Percentiles rank a stretch among this genome's conserved stretches.
Conservation (phyloP, 1,284 basidiomycete genomes). For the Dichomitus squalens region DNA sequence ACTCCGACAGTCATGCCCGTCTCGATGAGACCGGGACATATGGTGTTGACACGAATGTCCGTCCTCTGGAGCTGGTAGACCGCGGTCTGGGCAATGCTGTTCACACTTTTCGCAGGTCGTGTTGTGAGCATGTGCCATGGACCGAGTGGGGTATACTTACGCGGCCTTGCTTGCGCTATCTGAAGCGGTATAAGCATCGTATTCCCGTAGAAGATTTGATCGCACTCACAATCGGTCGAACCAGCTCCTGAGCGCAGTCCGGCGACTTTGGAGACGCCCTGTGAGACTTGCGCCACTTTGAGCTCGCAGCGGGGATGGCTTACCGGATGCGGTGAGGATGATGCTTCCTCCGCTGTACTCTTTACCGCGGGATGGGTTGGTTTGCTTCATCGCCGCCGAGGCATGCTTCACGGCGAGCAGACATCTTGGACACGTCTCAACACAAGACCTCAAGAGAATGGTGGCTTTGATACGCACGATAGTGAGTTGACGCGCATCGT, state of each 20-base stretch:
- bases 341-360: constrained; percentile 78
- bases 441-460: constrained; percentile 5
- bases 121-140: background rate
- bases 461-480: constrained; percentile 55
- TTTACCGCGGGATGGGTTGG: constrained; percentile 68
- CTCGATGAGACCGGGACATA: constrained; percentile 92
- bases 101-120: constrained; percentile 54
- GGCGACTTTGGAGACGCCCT: constrained; percentile 58
- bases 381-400: constrained; percentile 77
- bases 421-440: constrained; percentile 52
- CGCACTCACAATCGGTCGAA: constrained; percentile 74
- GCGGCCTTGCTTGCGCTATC: constrained; percentile 92
- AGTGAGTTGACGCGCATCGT: constrained; percentile 82
- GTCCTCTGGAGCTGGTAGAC: constrained; percentile 82
- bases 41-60: constrained; percentile 87
- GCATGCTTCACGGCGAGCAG: constrained; percentile 92
- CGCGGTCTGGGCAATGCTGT: constrained; percentile 82
- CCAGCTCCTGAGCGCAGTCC: constrained; percentile 88
- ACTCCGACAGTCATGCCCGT: constrained; percentile 81
- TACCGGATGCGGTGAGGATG: constrained; percentile 87
- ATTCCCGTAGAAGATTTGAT: background rate
- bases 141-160: constrained; percentile 44
- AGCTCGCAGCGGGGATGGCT: constrained; percentile 22
- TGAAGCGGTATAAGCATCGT: constrained; percentile 31
- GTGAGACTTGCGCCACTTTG: background rate